These are phyloP conservation scores for Aspergillus sp. DNA, from an alignment of 2,329 filamentous ascomycete species.

Conservation along the genomic window DNA sequence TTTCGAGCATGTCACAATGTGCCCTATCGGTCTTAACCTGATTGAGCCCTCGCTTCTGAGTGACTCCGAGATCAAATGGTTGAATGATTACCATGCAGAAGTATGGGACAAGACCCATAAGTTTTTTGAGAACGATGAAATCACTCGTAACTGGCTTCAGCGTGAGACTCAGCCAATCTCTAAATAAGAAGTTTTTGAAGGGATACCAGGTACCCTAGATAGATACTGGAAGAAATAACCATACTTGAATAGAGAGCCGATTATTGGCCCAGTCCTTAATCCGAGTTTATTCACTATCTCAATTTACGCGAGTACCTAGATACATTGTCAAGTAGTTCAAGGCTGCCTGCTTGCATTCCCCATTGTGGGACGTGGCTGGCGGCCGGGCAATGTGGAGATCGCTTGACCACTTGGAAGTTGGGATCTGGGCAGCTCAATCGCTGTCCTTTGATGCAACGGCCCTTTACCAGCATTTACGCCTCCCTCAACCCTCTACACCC, in stretches of 20 bases:
- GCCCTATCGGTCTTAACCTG: constrained; percentile 86
- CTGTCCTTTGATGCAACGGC: constrained; percentile 1
- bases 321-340: neutral
- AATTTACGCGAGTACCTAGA: neutral
- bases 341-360: neutral
- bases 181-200: constrained; percentile 24
- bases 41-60: constrained; percentile 75
- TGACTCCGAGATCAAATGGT: constrained; percentile 73
- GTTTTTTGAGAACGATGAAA: constrained; percentile 71
- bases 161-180: constrained; percentile 74
- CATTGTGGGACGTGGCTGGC: constrained; percentile 18
- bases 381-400: constrained; percentile 10
- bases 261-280: neutral
- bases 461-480: neutral
- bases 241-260: neutral
- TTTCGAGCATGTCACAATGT: constrained; percentile 97
- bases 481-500: neutral
- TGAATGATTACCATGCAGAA: constrained; percentile 81
- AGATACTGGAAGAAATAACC: neutral
- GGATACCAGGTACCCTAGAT: neutral
- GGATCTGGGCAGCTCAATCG: neutral
- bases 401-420: neutral
- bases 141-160: constrained; percentile 77
- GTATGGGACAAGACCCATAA: constrained; percentile 77
- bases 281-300: neutral